These are phyloP conservation scores for apple (Malus domestica) DNA, from an alignment of 306 rosid species.

Conservation along the genomic window ASM211411v1 NC_041793.1:39679001-39679500, in stretches of 20 bases:
- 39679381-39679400: background rate
- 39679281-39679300: background rate
- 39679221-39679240: background rate
- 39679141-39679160: background rate
- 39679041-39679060: background rate
- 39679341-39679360: background rate
- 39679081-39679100: background rate
- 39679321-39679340: background rate
- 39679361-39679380: slow-evolving; percentile 2
- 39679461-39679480: background rate
- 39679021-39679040: background rate
- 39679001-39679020: background rate
- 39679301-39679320: background rate
- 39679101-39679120: background rate
- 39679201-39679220: background rate
- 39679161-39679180: background rate
- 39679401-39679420: background rate
- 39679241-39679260: background rate
- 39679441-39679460: background rate
- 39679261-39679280: background rate
- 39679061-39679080: background rate
- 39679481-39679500: background rate
- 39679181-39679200: background rate
- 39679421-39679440: background rate
- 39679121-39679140: background rate